These are phyloP conservation scores for Phytophthora podocarpi DNA, from an alignment of 352 stramenopile genomes.

Conservation along the genomic window DNA sequence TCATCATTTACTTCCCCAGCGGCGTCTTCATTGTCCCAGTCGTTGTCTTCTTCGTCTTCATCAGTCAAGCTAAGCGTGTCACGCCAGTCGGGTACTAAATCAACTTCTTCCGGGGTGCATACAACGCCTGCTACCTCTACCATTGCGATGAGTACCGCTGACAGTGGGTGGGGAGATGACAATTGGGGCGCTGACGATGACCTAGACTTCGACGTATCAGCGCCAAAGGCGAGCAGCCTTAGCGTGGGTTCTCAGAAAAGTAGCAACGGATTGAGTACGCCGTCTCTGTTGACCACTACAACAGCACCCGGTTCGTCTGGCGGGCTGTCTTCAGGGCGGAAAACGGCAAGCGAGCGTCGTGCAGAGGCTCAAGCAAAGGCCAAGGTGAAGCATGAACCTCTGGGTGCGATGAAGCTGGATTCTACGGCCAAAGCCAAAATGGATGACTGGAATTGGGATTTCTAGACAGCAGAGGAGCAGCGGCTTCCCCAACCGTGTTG, in stretches of 20 bases:
- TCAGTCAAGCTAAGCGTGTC: slow-evolving; percentile 64
- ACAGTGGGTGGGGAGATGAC: slow-evolving; percentile 64
- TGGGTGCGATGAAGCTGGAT: slow-evolving; percentile 69
- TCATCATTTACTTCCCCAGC: slow-evolving; percentile 34
- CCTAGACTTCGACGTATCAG: slow-evolving; percentile 35
- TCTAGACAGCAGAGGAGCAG: slow-evolving; percentile 38
- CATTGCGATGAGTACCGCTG: slow-evolving; percentile 40
- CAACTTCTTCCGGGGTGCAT: slow-evolving; percentile 3
- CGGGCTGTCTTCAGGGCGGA: slow-evolving; percentile 29
- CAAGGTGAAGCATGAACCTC: slow-evolving; percentile 58
- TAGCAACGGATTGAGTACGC: slow-evolving; percentile 15
- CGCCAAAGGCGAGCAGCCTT: slow-evolving; percentile 23
- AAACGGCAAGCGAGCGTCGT: slow-evolving; percentile 56
- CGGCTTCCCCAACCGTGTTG: background rate
- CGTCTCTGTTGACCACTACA: slow-evolving; percentile 21
- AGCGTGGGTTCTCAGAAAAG: slow-evolving; percentile 23
- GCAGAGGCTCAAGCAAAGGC: slow-evolving; percentile 68
- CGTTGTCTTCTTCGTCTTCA: slow-evolving; percentile 46
- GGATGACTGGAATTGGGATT: slow-evolving; percentile 87
- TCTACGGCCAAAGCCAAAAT: slow-evolving; percentile 42
- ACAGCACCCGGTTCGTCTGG: slow-evolving; percentile 14
- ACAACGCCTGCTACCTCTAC: slow-evolving; percentile 21
- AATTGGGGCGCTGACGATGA: slow-evolving; percentile 71
- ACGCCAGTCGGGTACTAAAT: slow-evolving; percentile 10
- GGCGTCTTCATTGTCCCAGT: slow-evolving; percentile 30